phyloP scores from a whole-genome alignment of 2,329 filamentous ascomycete species.

The Atkinsonella texensis region DNA sequence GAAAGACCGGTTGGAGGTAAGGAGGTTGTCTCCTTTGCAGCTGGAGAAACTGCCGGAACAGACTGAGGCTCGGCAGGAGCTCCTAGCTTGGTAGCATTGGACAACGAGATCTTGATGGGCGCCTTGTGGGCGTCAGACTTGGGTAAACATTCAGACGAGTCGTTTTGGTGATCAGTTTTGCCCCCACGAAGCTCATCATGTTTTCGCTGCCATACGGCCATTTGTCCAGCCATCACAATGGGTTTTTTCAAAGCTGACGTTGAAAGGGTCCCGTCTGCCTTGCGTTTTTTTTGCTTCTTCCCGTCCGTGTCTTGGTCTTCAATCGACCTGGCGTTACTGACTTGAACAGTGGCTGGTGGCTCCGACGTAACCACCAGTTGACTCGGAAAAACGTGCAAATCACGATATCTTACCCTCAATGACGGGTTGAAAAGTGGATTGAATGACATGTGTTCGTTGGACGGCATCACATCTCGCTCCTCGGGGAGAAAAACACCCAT shows the following conservation, averaged over 20 bases:
- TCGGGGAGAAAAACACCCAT: constrained; percentile 76
- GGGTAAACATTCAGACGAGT: neutral
- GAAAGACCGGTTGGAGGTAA: neutral
- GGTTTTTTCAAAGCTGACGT: constrained; percentile 24
- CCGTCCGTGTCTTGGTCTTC: constrained; percentile 17
- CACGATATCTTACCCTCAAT: constrained; percentile 64
- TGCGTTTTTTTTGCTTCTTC: constrained; percentile 41
- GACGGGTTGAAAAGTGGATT: constrained; percentile 55
- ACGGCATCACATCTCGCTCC: constrained; percentile 41
- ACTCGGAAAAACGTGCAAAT: constrained; percentile 59
- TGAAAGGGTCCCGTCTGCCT: constrained; percentile 28
- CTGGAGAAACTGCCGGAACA: neutral
- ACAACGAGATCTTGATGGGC: constrained; percentile 22
- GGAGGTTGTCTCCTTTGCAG: neutral
- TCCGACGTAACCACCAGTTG: constrained; percentile 47
- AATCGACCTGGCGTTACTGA: constrained; percentile 9
- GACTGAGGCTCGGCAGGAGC: neutral
- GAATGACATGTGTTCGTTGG: constrained; percentile 54
- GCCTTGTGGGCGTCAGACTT: constrained; percentile 5
- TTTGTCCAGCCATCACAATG: constrained; percentile 28
- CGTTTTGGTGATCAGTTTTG: neutral
- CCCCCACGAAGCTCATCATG: constrained; percentile 26
- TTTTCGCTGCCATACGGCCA: constrained; percentile 33
- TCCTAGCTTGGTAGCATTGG: constrained; percentile 5
- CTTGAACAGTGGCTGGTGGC: constrained; percentile 25